Percentiles rank a stretch among this genome's conserved stretches.
These are phyloP conservation scores for Clonostachys sp. DNA, from an alignment of 2,329 filamentous ascomycete genomes.

Conservation along the genomic window DNA sequence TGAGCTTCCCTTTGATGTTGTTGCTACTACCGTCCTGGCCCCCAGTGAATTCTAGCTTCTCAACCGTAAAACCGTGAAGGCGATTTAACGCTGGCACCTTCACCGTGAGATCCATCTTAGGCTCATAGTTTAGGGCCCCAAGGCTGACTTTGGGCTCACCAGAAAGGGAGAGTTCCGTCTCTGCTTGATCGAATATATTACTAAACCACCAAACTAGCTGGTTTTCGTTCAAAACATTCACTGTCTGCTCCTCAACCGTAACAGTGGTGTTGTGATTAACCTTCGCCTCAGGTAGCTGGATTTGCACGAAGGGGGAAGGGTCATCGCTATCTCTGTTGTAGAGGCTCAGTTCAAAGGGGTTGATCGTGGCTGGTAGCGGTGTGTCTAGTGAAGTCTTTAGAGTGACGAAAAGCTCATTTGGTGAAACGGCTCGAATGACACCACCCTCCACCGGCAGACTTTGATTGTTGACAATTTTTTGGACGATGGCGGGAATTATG, in stretches of 20 bases:
- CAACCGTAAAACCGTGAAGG: constrained; percentile 29
- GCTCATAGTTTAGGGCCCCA: constrained; percentile 27
- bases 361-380: constrained; percentile 28
- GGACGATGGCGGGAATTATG: constrained; percentile 39
- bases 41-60: constrained; percentile 29
- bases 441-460: constrained; percentile 30
- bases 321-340: constrained; percentile 29
- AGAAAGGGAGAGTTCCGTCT: constrained; percentile 27
- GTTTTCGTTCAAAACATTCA: constrained; percentile 26
- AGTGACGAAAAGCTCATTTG: constrained; percentile 24
- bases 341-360: constrained; percentile 29
- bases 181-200: constrained; percentile 28
- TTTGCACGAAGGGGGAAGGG: constrained; percentile 10
- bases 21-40: constrained; percentile 26
- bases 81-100: constrained; percentile 30
- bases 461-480: constrained; percentile 34
- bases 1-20: constrained; percentile 35
- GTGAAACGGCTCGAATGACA: constrained; percentile 22
- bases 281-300: constrained; percentile 20
- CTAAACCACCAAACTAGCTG: constrained; percentile 33
- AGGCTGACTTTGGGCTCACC: constrained; percentile 30
- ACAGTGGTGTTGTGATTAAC: constrained; percentile 29
- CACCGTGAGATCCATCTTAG: constrained; percentile 34
- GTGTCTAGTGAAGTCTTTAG: constrained; percentile 28
- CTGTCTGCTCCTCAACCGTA: constrained; percentile 22